These are phyloP conservation scores for Talaromyces sp. DNA, from an alignment of 2,329 filamentous ascomycete species.

Conservation along the genomic window DNA sequence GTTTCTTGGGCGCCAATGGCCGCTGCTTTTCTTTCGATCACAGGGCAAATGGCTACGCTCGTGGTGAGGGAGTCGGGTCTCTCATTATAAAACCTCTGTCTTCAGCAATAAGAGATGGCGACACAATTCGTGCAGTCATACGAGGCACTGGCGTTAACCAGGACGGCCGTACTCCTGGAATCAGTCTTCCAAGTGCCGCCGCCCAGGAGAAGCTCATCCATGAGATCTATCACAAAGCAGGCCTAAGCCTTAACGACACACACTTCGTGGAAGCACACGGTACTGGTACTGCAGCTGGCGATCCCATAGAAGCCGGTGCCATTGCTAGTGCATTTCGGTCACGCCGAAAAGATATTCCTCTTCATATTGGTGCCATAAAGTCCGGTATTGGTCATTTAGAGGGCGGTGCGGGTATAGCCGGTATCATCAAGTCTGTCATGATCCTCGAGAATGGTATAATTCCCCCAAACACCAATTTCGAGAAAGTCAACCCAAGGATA, in stretches of 20 bases:
- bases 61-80: conserved; percentile 29
- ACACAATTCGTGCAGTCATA: conserved; percentile 27
- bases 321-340: conserved; percentile 14
- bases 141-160: conserved; percentile 18
- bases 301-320: conserved; percentile 17
- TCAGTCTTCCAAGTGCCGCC: conserved; percentile 16
- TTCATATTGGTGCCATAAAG: conserved; percentile 18
- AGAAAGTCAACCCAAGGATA: conserved; percentile 32
- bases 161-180: conserved; percentile 18
- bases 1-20: conserved; percentile 19
- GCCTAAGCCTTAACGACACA: conserved; percentile 4
- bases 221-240: conserved; percentile 3
- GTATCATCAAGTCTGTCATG: conserved; percentile 37
- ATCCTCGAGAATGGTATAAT: conserved; percentile 40
- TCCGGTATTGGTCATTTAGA: conserved; percentile 23
- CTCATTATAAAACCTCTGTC: conserved; percentile 24
- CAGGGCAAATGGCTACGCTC: conserved; percentile 37
- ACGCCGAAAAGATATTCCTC: conserved; percentile 8
- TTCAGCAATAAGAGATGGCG: conserved; percentile 22
- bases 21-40: conserved; percentile 27
- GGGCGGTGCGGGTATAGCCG: conserved; percentile 34
- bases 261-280: conserved; percentile 19
- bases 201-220: conserved; percentile 19
- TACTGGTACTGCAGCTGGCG: conserved; percentile 20
- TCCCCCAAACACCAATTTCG: conserved; percentile 39